Base-by-base conservation (phyloP, 768 basidiomycete species). In the Rhodosporidiobolus odoratus region DNA sequence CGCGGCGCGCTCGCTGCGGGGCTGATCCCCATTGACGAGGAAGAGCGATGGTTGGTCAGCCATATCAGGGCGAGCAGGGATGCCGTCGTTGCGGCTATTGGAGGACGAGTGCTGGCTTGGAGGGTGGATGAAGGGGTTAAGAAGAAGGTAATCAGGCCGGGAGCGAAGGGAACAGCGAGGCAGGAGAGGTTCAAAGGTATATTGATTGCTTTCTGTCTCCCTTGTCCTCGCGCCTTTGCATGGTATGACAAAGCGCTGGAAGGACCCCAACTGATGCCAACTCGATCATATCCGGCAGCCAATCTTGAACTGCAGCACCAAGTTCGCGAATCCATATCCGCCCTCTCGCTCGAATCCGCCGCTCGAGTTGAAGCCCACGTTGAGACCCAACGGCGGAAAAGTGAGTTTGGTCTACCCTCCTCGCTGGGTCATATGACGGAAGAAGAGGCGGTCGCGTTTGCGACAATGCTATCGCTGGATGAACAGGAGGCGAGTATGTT, bases 381-480 rank as follows among this genome's bases (percentile, higher is more conserved):
- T 4, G 60, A 73, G n/a, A 60, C 61, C 12, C 58, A 59, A 3
- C 68, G 65, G 23, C 10, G 59, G 23, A 30, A 56, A 1, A 15
- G 9, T 53, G 56, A 69, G 19, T 69, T 63, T 16, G 72, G 72
- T 32, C 45, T 73, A 3, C 72, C 72, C 13, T 68, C 68, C 2
- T 32, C 60, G 19, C 68, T 73, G 37, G 68, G 66, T 15, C 69
- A 66, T 47, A 59, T 73, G 64, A 73, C 72, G 4, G 72, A 73
- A 40, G 67, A 69, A 17, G 72, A 73, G 47, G 72, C 72, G 32
- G 58, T 73, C 57, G 68, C 65, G 10, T 66, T 66, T n/a, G 72
- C 72, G 6, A 59, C 66, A 61, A 66, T 73, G 56, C 57, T 73
- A 10, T 66, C 65, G 13, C 41, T 38, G 4, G 72, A 73, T 25